Conservation (phyloP, 495 filamentous ascomycete species). For the Penicillium egyptiacum region DNA sequence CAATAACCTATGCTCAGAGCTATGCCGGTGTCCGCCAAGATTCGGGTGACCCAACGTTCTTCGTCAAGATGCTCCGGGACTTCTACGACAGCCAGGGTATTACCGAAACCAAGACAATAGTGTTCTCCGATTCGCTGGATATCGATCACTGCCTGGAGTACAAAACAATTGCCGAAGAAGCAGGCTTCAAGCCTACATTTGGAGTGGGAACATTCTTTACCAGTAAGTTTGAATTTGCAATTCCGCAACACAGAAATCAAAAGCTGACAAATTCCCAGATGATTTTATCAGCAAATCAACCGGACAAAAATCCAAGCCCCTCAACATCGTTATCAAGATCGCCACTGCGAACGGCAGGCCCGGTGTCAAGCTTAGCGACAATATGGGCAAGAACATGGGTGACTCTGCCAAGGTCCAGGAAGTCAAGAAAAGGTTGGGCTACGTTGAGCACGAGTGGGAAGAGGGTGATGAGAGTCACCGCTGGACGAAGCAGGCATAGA, state of each 20-base stretch:
- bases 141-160: slow-evolving; percentile 91
- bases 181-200: slow-evolving; percentile 80
- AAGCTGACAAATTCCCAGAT: slow-evolving; percentile 45
- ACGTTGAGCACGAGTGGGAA: slow-evolving; percentile 79
- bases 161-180: slow-evolving; percentile 73
- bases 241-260: neutral
- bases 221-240: slow-evolving; percentile 47
- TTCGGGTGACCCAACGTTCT: slow-evolving; percentile 83
- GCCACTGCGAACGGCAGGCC: slow-evolving; percentile 77
- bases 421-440: slow-evolving; percentile 83
- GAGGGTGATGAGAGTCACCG: slow-evolving; percentile 79
- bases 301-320: slow-evolving; percentile 80
- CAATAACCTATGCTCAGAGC: slow-evolving; percentile 73
- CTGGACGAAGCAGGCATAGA: slow-evolving; percentile 57
- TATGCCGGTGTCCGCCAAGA: slow-evolving; percentile 92
- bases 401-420: slow-evolving; percentile 72
- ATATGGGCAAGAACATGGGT: slow-evolving; percentile 94
- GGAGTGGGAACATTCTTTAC: slow-evolving; percentile 95
- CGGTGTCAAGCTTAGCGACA: slow-evolving; percentile 95
- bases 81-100: slow-evolving; percentile 83
- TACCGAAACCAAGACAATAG: slow-evolving; percentile 80
- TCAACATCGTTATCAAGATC: slow-evolving; percentile 98
- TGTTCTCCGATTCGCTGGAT: slow-evolving; percentile 96
- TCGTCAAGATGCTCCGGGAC: slow-evolving; percentile 76
- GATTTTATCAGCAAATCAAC: slow-evolving; percentile 71